Conservation (phyloP, 805 yeast species). For the Hanseniaspora taiwanica region DNA sequence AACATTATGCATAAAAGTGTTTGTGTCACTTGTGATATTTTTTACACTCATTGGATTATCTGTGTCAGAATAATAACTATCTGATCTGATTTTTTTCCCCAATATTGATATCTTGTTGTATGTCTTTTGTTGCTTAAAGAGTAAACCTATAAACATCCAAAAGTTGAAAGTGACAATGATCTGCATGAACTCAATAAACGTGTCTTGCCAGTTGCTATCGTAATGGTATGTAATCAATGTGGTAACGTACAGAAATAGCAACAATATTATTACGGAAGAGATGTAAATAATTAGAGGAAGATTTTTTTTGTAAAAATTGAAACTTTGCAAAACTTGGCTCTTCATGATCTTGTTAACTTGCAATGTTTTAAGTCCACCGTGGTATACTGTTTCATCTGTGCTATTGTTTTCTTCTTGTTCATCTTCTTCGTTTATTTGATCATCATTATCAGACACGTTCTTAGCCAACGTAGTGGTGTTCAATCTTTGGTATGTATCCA, state of each 20-base stretch:
- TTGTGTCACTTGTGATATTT: no score
- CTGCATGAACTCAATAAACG: conserved; percentile 12
- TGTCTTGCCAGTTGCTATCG: conserved; percentile 15
- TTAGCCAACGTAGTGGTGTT: no score
- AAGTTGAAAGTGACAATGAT: conserved; percentile 19
- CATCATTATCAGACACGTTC: background rate
- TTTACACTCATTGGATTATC: no score
- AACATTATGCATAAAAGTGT: no score
- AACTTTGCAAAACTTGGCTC: background rate
- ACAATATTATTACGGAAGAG: background rate
- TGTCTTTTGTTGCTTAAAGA: conserved; percentile 17
- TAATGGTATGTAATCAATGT: background rate
- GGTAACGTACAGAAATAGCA: background rate
- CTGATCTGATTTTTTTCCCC: conserved; percentile 15
- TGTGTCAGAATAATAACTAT: no score
- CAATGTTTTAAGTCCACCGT: background rate
- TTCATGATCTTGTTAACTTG: background rate
- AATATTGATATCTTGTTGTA: conserved; percentile 18
- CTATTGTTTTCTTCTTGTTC: background rate
- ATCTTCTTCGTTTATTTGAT: background rate
- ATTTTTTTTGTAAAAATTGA: background rate
- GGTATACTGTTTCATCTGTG: background rate
- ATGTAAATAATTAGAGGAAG: background rate
- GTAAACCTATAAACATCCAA: conserved; percentile 22
- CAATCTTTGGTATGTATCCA: background rate